A percentile compares a stretch with the other conserved stretches of the same genome.
Conservation (phyloP, 208 protist species). For the Leishmania guyanensis region DNA sequence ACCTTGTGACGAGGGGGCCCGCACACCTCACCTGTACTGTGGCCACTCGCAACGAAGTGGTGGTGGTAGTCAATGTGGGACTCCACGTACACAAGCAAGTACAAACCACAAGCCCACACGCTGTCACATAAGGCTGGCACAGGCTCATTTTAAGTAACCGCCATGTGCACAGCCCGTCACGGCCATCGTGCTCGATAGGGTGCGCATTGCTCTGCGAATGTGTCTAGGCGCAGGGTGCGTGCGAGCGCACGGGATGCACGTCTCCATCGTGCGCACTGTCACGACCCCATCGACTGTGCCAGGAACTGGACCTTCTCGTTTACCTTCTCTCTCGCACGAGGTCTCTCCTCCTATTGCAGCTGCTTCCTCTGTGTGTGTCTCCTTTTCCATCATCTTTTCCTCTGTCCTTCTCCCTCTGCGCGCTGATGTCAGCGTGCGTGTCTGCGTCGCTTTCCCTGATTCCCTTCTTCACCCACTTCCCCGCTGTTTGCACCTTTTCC, state of each 20-base stretch:
- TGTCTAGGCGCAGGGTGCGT: background rate
- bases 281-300: background rate
- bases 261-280: background rate
- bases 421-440: background rate
- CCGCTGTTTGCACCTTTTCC: background rate
- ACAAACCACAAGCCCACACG: background rate
- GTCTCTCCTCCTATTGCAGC: background rate
- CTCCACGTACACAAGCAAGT: background rate
- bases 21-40: background rate
- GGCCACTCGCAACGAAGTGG: background rate
- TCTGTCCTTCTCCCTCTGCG: background rate
- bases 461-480: background rate
- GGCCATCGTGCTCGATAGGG: background rate
- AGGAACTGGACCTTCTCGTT: background rate
- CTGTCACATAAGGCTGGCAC: background rate
- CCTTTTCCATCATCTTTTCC: background rate
- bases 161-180: background rate
- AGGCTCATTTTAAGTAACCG: background rate
- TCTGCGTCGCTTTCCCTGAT: background rate
- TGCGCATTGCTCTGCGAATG: background rate
- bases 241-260: background rate
- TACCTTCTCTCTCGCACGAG: background rate
- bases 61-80: background rate
- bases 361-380: background rate
- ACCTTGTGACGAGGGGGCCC: background rate